phyloP scores from a whole-genome alignment of 129 eudicot genomes.

The Arctium minus region DNA sequence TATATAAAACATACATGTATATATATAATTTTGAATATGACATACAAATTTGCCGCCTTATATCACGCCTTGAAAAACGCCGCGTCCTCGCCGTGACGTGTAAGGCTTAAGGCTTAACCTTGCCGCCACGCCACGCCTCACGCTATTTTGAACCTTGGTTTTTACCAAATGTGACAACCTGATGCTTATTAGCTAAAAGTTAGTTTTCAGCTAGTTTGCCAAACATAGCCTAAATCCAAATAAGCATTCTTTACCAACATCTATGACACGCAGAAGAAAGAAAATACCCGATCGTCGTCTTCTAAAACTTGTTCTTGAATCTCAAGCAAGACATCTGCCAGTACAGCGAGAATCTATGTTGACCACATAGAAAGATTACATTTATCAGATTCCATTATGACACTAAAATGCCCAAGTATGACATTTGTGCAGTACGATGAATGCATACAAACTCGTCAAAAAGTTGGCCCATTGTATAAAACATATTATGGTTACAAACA shows the following conservation, averaged over 20 bases:
- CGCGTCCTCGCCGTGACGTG: too few species aligned
- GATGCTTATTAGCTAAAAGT: not conserved
- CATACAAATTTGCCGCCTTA: too few species aligned
- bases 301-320: conserved; percentile 72
- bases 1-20: too few species aligned
- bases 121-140: too few species aligned
- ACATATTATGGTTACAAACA: not conserved
- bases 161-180: not conserved
- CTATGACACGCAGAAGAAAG: not conserved
- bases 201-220: not conserved
- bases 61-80: too few species aligned
- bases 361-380: conserved; percentile 3
- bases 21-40: too few species aligned
- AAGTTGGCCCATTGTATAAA: not conserved
- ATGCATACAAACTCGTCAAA: not conserved
- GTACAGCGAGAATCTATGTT: conserved; percentile 68
- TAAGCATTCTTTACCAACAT: not conserved
- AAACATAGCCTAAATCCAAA: not conserved
- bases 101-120: too few species aligned
- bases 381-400: conserved; percentile 7
- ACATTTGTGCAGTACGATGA: not conserved
- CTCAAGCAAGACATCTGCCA: conserved; percentile 83
- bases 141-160: not conserved
- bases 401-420: not conserved
- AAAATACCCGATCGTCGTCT: conserved; percentile 65